Conservation (phyloP, 2,329 filamentous ascomycete genomes). For the Colletotrichum sp. region DNA sequence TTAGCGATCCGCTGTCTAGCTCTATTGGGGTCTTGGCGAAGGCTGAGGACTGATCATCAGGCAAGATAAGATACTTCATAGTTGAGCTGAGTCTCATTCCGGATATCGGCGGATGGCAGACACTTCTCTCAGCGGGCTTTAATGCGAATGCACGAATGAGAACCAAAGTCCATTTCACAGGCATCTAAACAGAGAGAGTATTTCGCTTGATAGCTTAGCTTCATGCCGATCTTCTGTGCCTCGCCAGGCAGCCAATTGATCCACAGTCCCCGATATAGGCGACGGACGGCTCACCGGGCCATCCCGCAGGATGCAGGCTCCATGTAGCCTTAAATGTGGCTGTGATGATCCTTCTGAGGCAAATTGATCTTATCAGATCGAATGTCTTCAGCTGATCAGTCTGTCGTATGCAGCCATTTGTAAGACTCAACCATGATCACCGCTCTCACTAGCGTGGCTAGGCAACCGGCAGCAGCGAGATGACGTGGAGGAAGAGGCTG, state of each 20-base stretch:
- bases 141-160: background rate
- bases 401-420: rapidly evolving
- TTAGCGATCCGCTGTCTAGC: background rate
- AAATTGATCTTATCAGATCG: background rate
- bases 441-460: background rate
- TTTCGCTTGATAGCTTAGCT: background rate
- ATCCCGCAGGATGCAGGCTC: background rate
- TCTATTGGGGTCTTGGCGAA: background rate
- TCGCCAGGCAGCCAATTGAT: background rate
- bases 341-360: background rate
- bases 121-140: background rate
- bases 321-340: background rate
- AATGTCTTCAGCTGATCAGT: background rate
- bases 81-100: background rate
- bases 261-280: background rate
- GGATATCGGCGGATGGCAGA: background rate
- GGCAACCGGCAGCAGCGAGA: background rate
- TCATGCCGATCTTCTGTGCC: background rate
- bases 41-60: background rate
- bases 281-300: background rate
- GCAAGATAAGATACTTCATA: background rate
- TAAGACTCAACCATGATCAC: background rate
- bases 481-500: background rate
- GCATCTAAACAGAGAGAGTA: background rate
- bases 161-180: background rate